Evolutionary conservation across 108 stramenopile species (phyloP).

Genomic region (Nannochloropsis granulata): DNA sequence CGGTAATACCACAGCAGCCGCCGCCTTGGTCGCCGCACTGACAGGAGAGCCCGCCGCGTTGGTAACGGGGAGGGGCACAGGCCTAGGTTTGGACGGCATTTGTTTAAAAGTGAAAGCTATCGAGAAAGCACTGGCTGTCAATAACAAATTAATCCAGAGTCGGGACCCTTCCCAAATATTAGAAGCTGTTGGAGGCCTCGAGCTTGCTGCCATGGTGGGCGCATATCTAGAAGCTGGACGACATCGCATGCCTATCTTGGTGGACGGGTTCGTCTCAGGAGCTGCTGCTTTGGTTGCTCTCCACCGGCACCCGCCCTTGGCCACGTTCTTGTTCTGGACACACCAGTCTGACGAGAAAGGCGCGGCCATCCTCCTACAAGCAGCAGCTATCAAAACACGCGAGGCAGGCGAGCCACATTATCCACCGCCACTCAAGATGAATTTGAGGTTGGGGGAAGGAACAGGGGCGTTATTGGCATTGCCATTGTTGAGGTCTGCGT

Average conservation of each 20-base stretch:
- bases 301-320: slow-evolving; percentile 36
- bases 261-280: slow-evolving; percentile 62
- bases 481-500: background rate
- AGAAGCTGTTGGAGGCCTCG: slow-evolving; percentile 45
- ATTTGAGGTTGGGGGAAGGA: background rate
- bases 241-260: slow-evolving; percentile 45
- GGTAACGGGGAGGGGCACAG: slow-evolving; percentile 51
- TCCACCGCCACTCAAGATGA: background rate
- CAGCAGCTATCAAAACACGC: background rate
- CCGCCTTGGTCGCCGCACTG: slow-evolving; percentile 45
- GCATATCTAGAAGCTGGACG: slow-evolving; percentile 46
- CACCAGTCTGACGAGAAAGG: background rate
- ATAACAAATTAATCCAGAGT: slow-evolving; percentile 13
- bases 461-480: background rate
- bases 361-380: background rate
- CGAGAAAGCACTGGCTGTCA: background rate
- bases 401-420: background rate
- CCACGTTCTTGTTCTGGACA: slow-evolving; percentile 48
- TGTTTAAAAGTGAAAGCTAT: slow-evolving; percentile 38
- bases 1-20: slow-evolving; percentile 59
- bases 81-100: slow-evolving; percentile 35
- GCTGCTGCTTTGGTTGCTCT: slow-evolving; percentile 54
- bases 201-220: slow-evolving; percentile 59
- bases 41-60: slow-evolving; percentile 25
- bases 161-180: background rate